phyloP scores from a whole-genome alignment of 2,329 filamentous ascomycete genomes.

The Ophiocordyceps camponoti-rufipedis region DNA sequence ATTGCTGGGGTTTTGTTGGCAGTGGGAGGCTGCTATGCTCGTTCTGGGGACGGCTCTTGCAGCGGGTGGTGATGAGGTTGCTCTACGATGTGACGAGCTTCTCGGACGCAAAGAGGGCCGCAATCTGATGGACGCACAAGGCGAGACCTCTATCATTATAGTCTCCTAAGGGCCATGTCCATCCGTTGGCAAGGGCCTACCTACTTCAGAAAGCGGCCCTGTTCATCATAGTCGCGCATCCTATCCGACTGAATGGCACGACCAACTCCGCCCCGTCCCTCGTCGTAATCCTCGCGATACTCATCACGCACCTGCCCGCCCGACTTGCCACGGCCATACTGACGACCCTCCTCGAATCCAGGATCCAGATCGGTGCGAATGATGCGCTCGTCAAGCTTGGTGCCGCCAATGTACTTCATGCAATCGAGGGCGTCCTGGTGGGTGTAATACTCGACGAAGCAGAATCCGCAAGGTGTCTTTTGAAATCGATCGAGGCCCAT shows the following conservation, averaged over 20 bases:
- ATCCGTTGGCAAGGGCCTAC: no score
- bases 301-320: constrained; percentile 95
- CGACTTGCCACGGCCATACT: constrained; percentile 90
- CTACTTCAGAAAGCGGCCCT: constrained; percentile 8
- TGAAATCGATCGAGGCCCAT: constrained; percentile 96
- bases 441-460: constrained; percentile 98
- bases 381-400: constrained; percentile 92
- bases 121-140: no score
- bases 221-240: constrained; percentile 22
- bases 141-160: no score
- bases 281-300: constrained; percentile 93
- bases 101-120: no score
- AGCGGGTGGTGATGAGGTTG: no score
- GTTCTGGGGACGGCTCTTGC: no score
- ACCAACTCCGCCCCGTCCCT: constrained; percentile 78
- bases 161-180: no score
- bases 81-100: no score
- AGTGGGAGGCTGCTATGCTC: no score
- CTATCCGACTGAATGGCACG: constrained; percentile 47
- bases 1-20: constrained; percentile 3
- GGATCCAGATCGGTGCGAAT: constrained; percentile 92
- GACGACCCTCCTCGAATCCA: constrained; percentile 85
- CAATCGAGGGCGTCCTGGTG: constrained; percentile 95
- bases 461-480: constrained; percentile 97
- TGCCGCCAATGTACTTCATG: constrained; percentile 96